Evolutionary conservation across 805 yeast genomes (phyloP), one percentile per base, ranked within the genome.

Genomic region (Brettanomyces sp.): DNA sequence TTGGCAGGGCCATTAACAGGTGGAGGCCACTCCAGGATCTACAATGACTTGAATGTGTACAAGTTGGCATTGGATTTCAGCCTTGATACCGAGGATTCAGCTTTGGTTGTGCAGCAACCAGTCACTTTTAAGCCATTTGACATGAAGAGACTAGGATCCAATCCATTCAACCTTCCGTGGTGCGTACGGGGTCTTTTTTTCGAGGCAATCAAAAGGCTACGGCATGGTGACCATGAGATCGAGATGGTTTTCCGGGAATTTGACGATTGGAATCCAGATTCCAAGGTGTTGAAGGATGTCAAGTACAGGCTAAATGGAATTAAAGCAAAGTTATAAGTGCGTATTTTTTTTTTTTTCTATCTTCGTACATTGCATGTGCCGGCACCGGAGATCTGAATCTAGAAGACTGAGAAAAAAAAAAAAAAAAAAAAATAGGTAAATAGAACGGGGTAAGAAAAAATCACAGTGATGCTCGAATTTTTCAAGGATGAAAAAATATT

Each of bases 151-250:
- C 64, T 83, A 18, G 88, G 87, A 2, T 24, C 48, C 7, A 90
- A 91, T 62, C 96, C 96, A 0, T 91, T 76, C 57, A 79, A 84
- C 48, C 66, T 91, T 36, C 98, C 98, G 1, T 91, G 97, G 96
- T 85, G 95, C 56, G 76, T 89, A 66, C 68, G 96, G 39, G 96
- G 96, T 0, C 66, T 91, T 39, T 64, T 89, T 30, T 80, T 77
- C 52, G 95, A 82, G 45, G 60, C 56, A 9, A 39, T 41, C 12
- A 53, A 52, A 41, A 50, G 53, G 5, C 38, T 63, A 3, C 52
- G 75, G 21, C 62, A 62, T 42, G 80, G 80, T 11, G 67, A 69
- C n/a, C 67, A 69, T 9, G 87, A 85, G 49, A 76, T 88, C 24
- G 66, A 72, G 32, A 66, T 69, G 42, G 70, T 90, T 39, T 78